Base-by-base conservation (phyloP, 768 basidiomycete genomes). In the Paxillus rubicundulus region DNA sequence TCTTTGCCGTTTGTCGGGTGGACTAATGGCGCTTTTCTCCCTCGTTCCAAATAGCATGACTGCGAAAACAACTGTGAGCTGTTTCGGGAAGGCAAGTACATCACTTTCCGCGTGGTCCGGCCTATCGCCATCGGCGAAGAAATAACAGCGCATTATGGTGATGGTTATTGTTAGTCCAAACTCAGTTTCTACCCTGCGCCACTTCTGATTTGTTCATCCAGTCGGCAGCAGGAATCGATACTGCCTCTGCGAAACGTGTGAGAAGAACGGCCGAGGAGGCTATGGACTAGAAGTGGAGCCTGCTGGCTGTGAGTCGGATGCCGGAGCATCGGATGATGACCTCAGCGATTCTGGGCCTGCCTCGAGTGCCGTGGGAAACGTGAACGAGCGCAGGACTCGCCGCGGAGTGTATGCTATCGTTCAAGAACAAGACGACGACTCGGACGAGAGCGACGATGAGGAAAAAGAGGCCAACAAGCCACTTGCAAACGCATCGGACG, bases 61-160 rank as follows among this genome's bases (percentile, higher is more conserved):
- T 93, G 91, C 67, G 82, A 90, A 54, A 88, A 92, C 62, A 93
- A 93, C 67, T 89, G 87, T 47, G 90, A 92, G 61, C 77, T 93
- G 49, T 91, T 92, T 64, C 88, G 91, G 42, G 88, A 91, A 72
- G 91, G 91, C 43, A 82, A 84, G 65, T 90, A 91, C 65, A 92
- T 93, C 72, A 92, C 92, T 24, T 93, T 93, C 71, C 83, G 89
- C 38, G 87, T 88, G 52, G 77, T 92, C 65, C 81, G 84, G 69
- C 79, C 84, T 50, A 92, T 93, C 62, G 76, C 78, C 39, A 72
- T 87, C 21, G 91, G 90, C 30, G 90, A 93, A 70, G 91, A 93
- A 70, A 86, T 93, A 42, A 91, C 90, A 28, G 91, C 91, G 39
- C 89, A 91, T 67, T 93, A 93, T 64, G 91, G 92, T 41, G 89